Evolutionary conservation across 1,284 basidiomycete genomes (phyloP), one percentile per base, ranked within the genome.

Genomic region (Pascua guehoae): DNA sequence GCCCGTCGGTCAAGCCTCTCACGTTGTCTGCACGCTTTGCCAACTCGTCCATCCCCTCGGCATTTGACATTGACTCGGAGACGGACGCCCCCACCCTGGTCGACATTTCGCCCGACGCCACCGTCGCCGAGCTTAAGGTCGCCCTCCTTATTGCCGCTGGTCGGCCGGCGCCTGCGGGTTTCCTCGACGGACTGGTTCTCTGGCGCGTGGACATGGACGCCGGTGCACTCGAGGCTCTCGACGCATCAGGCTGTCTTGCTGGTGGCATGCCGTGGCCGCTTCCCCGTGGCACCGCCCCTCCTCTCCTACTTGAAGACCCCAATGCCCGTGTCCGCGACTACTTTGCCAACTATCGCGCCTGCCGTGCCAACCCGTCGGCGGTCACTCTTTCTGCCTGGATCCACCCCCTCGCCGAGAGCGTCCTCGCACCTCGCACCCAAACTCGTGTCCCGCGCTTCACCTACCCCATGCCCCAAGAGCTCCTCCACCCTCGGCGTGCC

Each of bases 181-280:
- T 53, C 9, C 55, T 68, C 10, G 66, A 69, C 32, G 57, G 56
- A 12, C 58, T 75, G 14, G 55, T 66, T 1, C 51, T 75, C 15
- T 77, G 72, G 73, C 64, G 68, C 9, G 73, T 77, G 8, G 72
- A 72, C 39, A 68, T 74, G 69, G 69, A 61, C 36, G 66, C 70
- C 46, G 66, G 63, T 15, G 71, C 74, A 58, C 72, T 77, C 59
- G 54, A 65, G 9, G 70, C 71, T 12, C 72, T 74, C 53, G 71
- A 74, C 39, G 59, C 68, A 41, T 51, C 67, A 14, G 72, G 70
- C 12, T 70, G 69, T 4, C 58, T 74, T 41, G 66, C 66, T 24
- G 54, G 63, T 32, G 73, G 73, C 14, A 65, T 66, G 44, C 72
- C 72, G 64, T 74, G 39, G 18, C 48, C 24, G 16, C 41, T 48